Evolutionary conservation across 495 filamentous ascomycete genomes (phyloP), one percentile per base, ranked within the genome.

Genomic region (Staphylotrichum tortipilum): DNA sequence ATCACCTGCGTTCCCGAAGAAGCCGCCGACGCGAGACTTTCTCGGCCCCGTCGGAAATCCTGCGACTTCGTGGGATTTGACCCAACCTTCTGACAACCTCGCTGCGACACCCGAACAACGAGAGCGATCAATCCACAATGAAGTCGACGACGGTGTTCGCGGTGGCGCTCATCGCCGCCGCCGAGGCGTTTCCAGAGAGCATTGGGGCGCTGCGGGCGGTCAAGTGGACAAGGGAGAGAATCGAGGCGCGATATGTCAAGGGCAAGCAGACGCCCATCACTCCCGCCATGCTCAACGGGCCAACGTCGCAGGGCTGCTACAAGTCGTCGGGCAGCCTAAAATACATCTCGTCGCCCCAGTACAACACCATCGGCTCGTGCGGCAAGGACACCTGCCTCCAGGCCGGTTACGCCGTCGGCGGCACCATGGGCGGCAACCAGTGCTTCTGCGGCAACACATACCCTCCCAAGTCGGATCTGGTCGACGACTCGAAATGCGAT

Each of bases 381-480:
- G 57, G 47, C 2, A 4, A 34, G 0, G 7, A 48, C 0, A 49
- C 37, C 4, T 69, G 66, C 47, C n/a, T 12, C 0, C 0, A 3
- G 1, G 0, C 36, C 1, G 56, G 57, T 1, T 56, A 55, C n/a
- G 19, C 33, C 0, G 57, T 60, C 1, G 52, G 46, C 2, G 61
- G 54, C 3, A 53, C 49, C 3, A 53, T 14, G 14, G 46, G 51
- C 15, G 55, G 59, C 14, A 53, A 59, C 22, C 35, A 63, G 42
- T 89, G 85, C 62, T 84, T 60, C 46, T 89, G 85, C 58, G 85
- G 85, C 31, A 57, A 75, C 31, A 58, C 60, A 30, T 65, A 84
- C 29, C 85, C 85, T 7, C 69, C 77, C 17, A 55, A 67, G 14
- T 45, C 52, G 5, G 63, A 61, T 37, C 53, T 74, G 50, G 72